Base-by-base conservation (phyloP, 768 basidiomycete species). In the Trametopsis cervina region DNA sequence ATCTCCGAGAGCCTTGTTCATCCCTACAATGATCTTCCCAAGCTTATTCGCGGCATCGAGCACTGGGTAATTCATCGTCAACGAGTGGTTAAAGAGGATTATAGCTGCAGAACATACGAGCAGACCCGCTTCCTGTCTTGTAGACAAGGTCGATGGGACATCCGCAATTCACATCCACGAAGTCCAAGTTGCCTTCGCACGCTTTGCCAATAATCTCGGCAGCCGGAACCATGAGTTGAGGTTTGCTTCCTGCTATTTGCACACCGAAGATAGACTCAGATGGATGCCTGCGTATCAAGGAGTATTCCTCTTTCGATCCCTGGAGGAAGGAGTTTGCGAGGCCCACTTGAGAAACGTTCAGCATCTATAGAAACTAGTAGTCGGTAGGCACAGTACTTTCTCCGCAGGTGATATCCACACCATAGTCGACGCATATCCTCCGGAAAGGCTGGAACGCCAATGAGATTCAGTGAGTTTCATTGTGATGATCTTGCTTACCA, bases 131-230 rank as follows among this genome's bases (percentile, higher is more conserved):
- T 2, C 93, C 93, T 12, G 78, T 77, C 58, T 86, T 87, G 69
- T 94, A 96, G 1, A 99, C 89, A 37, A 97, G 70, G 65, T 99
- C 96, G 56, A 98, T 98, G 3, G 96, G 96, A 65, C 96, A 98
- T 5, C 94, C 94, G 64, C 90, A 89, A 60, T 99, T 99, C 54
- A 98, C 68, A 60, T 99, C 94, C 1, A 94, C 89, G 57, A 96
- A 97, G 59, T 97, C 91, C 18, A 96, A 66, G 17, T 74, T 73
- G 11, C 74, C 70, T 1, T 71, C 71, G 55, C 80, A 77, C 60
- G 89, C 83, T 52, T 75, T 78, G 2, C 75, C 80, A 22, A 98
- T 75, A 5, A 85, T 72, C 61, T 98, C 95, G 0, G 91, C 89
- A 0, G 85, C 81, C 0, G 89, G 75, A 0, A 83, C 88, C 47